Evolutionary conservation across 2,329 filamentous ascomycete species (phyloP).

Genomic region (Ilyonectria robusta): DNA sequence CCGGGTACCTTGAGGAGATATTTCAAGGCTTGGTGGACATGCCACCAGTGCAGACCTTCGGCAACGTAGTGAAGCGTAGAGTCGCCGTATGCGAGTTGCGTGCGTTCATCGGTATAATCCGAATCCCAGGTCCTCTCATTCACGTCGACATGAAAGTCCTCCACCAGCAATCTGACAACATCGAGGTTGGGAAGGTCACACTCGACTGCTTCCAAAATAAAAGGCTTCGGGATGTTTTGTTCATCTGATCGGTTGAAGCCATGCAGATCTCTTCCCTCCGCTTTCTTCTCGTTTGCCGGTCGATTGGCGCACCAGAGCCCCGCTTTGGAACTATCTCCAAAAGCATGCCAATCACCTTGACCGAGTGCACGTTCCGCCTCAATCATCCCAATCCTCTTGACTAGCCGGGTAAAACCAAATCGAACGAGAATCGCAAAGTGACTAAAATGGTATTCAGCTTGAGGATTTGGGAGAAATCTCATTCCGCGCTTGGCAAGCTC

Average conservation of each 20-base stretch:
- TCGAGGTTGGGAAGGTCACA: neutral
- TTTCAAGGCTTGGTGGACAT: constrained; percentile 14
- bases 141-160: neutral
- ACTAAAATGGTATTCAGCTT: neutral
- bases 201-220: neutral
- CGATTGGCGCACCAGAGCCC: neutral
- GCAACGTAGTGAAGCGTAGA: constrained; percentile 12
- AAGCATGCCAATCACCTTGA: neutral
- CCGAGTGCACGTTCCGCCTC: neutral
- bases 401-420: too few relatives aligned
- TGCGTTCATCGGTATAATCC: neutral
- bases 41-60: constrained; percentile 7
- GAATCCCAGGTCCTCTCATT: neutral
- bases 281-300: neutral
- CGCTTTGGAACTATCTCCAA: neutral
- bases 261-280: neutral
- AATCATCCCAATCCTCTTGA: neutral
- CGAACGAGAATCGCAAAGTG: too few relatives aligned
- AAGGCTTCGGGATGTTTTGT: neutral
- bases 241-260: neutral
- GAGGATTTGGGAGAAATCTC: neutral
- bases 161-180: neutral
- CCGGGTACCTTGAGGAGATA: constrained; percentile 7
- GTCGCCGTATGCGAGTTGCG: neutral
- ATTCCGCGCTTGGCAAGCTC: neutral